Conservation (phyloP, 2,329 filamentous ascomycete genomes). For the Neurospora sp. region DNA sequence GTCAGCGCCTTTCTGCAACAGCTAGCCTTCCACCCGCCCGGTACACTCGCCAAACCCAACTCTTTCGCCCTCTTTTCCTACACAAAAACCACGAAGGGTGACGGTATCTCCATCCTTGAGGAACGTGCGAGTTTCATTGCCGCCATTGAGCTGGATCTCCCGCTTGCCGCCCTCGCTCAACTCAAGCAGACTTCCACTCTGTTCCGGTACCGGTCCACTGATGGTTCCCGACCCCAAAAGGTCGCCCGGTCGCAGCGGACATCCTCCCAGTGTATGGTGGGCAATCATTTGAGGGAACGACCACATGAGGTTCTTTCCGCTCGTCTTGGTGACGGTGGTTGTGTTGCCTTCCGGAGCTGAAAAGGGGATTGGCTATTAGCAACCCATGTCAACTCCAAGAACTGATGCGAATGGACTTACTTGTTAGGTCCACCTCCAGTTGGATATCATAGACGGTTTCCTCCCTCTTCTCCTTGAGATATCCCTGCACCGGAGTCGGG, state of each 20-base stretch:
- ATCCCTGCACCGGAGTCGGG: constrained; percentile 25
- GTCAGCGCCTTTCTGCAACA: not conserved
- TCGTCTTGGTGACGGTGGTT: constrained; percentile 50
- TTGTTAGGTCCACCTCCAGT: constrained; percentile 54
- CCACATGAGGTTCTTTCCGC: constrained; percentile 61
- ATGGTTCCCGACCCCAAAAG: constrained; percentile 73
- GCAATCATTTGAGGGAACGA: constrained; percentile 77
- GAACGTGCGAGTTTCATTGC: constrained; percentile 29
- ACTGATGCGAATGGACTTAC: constrained; percentile 24
- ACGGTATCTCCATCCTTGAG: constrained; percentile 37
- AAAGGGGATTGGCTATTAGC: not conserved
- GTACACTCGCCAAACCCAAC: constrained; percentile 36
- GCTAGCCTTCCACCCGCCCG: constrained; percentile 10
- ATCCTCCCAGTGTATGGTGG: constrained; percentile 68
- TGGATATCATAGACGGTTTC: constrained; percentile 59
- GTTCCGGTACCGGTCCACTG: constrained; percentile 29
- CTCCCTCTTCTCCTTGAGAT: constrained; percentile 47
- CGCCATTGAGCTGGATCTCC: constrained; percentile 29
- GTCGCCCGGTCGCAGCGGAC: constrained; percentile 63
- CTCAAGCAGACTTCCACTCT: constrained; percentile 36
- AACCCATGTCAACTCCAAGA: not conserved
- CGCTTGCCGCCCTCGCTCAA: constrained; percentile 35
- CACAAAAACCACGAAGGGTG: constrained; percentile 28
- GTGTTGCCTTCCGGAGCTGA: constrained; percentile 34
- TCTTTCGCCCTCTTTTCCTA: constrained; percentile 20